A percentile compares a stretch with the other conserved stretches of the same genome.
These are phyloP conservation scores for Physcomitrellopsis africana DNA, from an alignment of 225 moss, liverwort and hornwort species.

Conservation along the genomic window DNA sequence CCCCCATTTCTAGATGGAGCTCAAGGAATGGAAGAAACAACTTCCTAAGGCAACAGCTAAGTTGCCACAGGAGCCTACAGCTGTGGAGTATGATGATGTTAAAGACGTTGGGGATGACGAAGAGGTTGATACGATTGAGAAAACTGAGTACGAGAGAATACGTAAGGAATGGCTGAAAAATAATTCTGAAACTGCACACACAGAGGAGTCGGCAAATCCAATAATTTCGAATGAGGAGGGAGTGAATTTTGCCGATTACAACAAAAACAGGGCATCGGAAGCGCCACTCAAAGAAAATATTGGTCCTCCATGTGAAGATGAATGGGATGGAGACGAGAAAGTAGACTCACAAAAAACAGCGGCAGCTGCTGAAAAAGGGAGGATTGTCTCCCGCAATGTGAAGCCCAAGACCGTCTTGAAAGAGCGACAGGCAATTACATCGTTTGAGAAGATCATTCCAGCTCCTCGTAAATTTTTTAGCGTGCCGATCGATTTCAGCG, in stretches of 20 bases:
- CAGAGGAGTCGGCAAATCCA: not conserved
- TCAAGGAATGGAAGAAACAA: conserved; percentile 49
- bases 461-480: conserved; percentile 52
- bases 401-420: conserved; percentile 30
- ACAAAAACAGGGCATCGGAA: not conserved
- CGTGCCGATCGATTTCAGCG: conserved; percentile 51
- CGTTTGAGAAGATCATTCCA: conserved; percentile 49
- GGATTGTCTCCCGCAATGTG: not conserved
- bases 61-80: not conserved
- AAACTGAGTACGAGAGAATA: conserved; percentile 35
- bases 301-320: conserved; percentile 7
- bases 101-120: conserved; percentile 23
- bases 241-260: conserved; percentile 26
- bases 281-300: conserved; percentile 38
- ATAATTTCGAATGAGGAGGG: conserved; percentile 24
- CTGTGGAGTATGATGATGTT: conserved; percentile 28
- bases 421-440: conserved; percentile 30
- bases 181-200: not conserved
- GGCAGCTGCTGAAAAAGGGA: not conserved
- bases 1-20: conserved; percentile 34
- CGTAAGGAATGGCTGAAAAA: conserved; percentile 35
- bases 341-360: not conserved
- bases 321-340: not conserved
- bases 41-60: conserved; percentile 16
- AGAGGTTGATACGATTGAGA: conserved; percentile 25